A percentile compares a stretch with the other conserved stretches of the same genome.
phyloP scores from a whole-genome alignment of 805 yeast genomes.

The Teunomyces pallodes region DNA sequence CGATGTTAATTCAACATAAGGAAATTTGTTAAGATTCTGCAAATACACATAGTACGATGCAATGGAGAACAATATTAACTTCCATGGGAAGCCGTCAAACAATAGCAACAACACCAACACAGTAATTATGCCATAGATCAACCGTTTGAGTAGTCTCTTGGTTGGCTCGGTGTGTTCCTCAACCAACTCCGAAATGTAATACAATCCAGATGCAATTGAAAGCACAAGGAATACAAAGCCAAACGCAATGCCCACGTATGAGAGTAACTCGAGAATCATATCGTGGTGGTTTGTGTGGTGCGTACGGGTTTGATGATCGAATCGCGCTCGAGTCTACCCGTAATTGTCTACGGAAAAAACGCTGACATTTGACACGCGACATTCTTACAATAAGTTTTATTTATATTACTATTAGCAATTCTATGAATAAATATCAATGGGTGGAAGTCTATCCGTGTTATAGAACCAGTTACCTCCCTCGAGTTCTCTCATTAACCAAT shows the following conservation, averaged over 20 bases:
- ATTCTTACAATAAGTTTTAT: background rate
- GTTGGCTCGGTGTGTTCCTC: slow-evolving; percentile 92
- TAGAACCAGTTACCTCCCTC: slow-evolving; percentile 95
- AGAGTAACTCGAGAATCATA: slow-evolving; percentile 40
- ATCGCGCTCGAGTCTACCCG: too few species aligned
- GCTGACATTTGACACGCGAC: background rate
- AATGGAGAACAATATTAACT: slow-evolving; percentile 64
- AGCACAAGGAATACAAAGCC: slow-evolving; percentile 42
- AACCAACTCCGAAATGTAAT: slow-evolving; percentile 85
- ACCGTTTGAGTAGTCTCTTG: slow-evolving; percentile 58
- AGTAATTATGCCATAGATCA: slow-evolving; percentile 61
- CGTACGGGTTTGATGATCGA: too few species aligned
- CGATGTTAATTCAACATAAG: slow-evolving; percentile 72
- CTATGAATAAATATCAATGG: slow-evolving; percentile 73
- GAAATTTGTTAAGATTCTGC: slow-evolving; percentile 78
- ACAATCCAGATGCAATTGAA: slow-evolving; percentile 84
- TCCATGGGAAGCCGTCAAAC: slow-evolving; percentile 78
- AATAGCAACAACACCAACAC: slow-evolving; percentile 57
- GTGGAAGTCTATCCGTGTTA: slow-evolving; percentile 90
- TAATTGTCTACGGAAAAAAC: background rate
- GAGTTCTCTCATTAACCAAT: slow-evolving; percentile 84
- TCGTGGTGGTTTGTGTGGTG: background rate
- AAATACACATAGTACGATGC: slow-evolving; percentile 69
- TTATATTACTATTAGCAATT: slow-evolving; percentile 2
- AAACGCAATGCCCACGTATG: slow-evolving; percentile 35